Base-by-base conservation (phyloP, 495 filamentous ascomycete genomes). In the Articulospora tetracladia region DNA sequence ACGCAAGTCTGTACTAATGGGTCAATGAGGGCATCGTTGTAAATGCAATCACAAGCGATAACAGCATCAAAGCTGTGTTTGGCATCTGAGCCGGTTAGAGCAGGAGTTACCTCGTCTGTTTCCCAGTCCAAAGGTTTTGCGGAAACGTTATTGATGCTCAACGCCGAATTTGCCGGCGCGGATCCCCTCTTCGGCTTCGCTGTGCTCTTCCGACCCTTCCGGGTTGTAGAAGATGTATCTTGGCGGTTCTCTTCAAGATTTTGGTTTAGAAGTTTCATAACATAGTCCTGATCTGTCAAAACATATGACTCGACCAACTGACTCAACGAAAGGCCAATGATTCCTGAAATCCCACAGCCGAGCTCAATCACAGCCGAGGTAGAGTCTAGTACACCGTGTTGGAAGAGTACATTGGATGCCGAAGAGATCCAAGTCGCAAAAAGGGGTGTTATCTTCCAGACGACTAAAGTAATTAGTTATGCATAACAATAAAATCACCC, bases 381-480 rank as follows among this genome's bases (percentile, higher is more conserved):
- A 0, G 75, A 49, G 34, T 75, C 70, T 19, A 94, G 76, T 44
- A 87, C 55, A n/a, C 72, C 71, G 56, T 77, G 63, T 1, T 70
- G 67, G 75, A 86, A 89, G 44, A 97, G 81, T 0, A 83, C 69
- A 69, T 92, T 93, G 26, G 69, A 66, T n/a, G 76, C 65, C 12
- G 78, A 76, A 25, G 82, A 76, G 34, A 97, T 75, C 92, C 92
- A 98, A 68, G 86, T 78, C 13, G 94, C 89, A 69, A 98, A 86
- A 54, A 83, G 74, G 22, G 94, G 92, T 2, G 92, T 96, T 67
- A 96, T 88, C 76, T 90, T 94, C 94, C 94, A 98, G 17, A 95
- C 76, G 20, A 93, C 91, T 89, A 56, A 22, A 53, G n/a, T 25
- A 17, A 34, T 58, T 34, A 28, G 27, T 24, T 6, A 11, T 24